Percentiles rank a stretch among this genome's conserved stretches.
Conservation (phyloP, 1,139 yeast species). For the Yamadazyma songkhlaensis region DNA sequence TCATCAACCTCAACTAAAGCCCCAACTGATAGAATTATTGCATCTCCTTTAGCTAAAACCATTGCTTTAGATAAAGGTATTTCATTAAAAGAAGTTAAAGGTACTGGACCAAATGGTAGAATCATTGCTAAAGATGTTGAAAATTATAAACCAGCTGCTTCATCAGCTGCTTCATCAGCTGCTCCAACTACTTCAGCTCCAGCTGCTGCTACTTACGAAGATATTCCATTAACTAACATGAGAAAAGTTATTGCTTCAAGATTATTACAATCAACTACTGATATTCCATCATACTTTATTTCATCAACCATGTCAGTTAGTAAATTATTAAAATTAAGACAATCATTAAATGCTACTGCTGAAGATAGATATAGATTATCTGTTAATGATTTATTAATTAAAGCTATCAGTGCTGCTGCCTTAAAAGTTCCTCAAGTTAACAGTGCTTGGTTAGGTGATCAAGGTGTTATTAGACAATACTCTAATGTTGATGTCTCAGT, state of each 20-base stretch:
- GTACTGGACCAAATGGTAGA: conserved; percentile 95
- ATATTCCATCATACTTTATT: conserved; percentile 89
- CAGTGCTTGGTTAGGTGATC: conserved; percentile 87
- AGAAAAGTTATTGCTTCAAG: conserved; percentile 92
- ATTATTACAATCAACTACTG: conserved; percentile 79
- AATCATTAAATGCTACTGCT: conserved; percentile 79
- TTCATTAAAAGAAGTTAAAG: conserved; percentile 78
- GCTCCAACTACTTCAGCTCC: conserved; percentile 52
- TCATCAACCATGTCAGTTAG: conserved; percentile 83
- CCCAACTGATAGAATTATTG: conserved; percentile 69
- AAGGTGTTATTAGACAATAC: conserved; percentile 91
- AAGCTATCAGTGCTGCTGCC: conserved; percentile 90
- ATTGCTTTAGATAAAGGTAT: conserved; percentile 93
- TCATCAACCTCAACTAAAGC: conserved; percentile 23
- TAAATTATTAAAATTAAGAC: conserved; percentile 88
- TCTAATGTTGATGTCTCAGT: conserved; percentile 92
- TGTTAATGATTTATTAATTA: conserved; percentile 89
- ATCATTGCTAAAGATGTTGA: conserved; percentile 90
- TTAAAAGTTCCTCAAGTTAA: conserved; percentile 91
- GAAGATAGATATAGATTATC: conserved; percentile 90
- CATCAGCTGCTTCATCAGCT: conserved; percentile 42
- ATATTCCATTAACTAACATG: conserved; percentile 86
- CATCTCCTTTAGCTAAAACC: conserved; percentile 93
- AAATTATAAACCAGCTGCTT: conserved; percentile 46
- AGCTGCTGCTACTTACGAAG: conserved; percentile 63